phyloP scores from a whole-genome alignment of 2,329 filamentous ascomycete genomes.

The Chaetomium sp. region DNA sequence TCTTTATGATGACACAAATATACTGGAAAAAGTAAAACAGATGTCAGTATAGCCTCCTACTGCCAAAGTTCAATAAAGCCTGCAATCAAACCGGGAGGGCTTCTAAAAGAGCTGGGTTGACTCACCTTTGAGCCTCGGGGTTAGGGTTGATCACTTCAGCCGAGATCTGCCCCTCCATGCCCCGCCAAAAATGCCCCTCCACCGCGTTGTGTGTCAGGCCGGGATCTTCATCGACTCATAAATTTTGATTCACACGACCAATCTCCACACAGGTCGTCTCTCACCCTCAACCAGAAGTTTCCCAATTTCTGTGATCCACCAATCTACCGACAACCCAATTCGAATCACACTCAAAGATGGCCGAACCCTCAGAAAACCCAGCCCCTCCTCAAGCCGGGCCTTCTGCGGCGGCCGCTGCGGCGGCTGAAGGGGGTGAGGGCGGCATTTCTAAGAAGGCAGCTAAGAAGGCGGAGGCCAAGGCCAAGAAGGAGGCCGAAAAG shows the following conservation, averaged over 20 bases:
- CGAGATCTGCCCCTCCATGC: conserved; percentile 14
- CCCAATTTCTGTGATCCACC: neutral
- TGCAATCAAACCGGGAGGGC: too few relatives aligned
- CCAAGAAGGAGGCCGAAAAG: conserved; percentile 82
- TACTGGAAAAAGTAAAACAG: too few relatives aligned
- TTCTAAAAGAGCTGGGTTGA: too few relatives aligned
- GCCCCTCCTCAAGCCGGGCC: conserved; percentile 14
- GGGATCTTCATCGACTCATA: conserved; percentile 10
- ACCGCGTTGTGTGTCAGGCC: conserved; percentile 11
- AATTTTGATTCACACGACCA: conserved; percentile 8
- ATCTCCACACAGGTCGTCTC: neutral
- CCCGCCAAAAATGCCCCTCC: conserved; percentile 22
- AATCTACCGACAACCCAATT: neutral
- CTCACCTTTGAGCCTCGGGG: neutral
- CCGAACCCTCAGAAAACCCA: conserved; percentile 15
- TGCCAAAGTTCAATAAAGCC: too few relatives aligned
- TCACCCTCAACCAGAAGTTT: neutral
- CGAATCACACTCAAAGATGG: conserved; percentile 9
- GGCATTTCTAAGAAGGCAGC: conserved; percentile 68
- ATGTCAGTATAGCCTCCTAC: too few relatives aligned
- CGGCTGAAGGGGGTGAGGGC: conserved; percentile 32
- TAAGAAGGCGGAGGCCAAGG: conserved; percentile 80
- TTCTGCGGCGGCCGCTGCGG: conserved; percentile 9
- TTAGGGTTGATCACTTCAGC: neutral
- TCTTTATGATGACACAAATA: too few relatives aligned